Evolutionary conservation across 2,329 filamentous ascomycete genomes (phyloP), one percentile per base, ranked within the genome.

Genomic region (Coniella lustricola): DNA sequence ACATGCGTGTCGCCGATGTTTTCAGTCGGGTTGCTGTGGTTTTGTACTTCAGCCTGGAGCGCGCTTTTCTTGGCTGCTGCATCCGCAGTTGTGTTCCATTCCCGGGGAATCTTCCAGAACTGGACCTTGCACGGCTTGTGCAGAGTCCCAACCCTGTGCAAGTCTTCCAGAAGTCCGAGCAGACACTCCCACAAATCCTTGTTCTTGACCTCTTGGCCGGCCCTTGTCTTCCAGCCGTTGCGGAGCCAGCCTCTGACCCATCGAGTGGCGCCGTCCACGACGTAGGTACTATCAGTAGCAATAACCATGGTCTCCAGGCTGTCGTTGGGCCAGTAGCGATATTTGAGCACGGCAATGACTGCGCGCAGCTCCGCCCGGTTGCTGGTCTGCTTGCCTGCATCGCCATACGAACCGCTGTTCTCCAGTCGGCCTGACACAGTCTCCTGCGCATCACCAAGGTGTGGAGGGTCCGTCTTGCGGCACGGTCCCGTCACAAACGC

Each of bases 331-430:
- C 74, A 78, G 52, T 57, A 8, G 3, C 66, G 61, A 54, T 66
- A 70, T 22, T 68, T 62, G 20, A 79, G 64, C 3, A 70, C 77
- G 4, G 66, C 72, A 40, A 78, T 70, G 4, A 72, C 72, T 5
- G 75, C 76, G 13, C 75, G 76, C 7, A 81, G 67, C 57, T 79
- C 74, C 3, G 77, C 77, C 4, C 76, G 67, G 54, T 78, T 75
- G 62, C 67, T 77, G 17, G 67, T 77, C 50, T 73, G 70, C 7
- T 54, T 43, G 35, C 58, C 48, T 0, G 44, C 14, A 20, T 67
- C 59, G 12, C 67, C 70, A 41, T 60, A 69, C 3, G 71, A 72
- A 0, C 74, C 72, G 32, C 60, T 46, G 3, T 53, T 57, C 57
- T 77, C 74, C 4, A 77, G 63, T 13, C 64, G 67, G 45, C 61